Base-by-base conservation (phyloP, 768 basidiomycete species). In the Trametes maxima region DNA sequence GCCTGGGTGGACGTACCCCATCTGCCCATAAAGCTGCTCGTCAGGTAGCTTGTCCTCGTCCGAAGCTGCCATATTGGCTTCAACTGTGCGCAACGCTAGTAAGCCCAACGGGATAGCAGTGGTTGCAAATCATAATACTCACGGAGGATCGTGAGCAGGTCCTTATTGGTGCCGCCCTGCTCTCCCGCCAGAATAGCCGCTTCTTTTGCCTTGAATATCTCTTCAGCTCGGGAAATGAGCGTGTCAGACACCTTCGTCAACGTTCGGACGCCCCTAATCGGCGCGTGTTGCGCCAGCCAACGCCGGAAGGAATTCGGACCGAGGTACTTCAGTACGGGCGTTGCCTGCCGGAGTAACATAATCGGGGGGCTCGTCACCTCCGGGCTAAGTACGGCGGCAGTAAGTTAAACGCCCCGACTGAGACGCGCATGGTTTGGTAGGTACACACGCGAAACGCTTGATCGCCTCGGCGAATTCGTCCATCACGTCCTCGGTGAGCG, bases 101-200 rank as follows among this genome's bases (percentile, higher is more conserved):
- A 14, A 21, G 28, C n/a, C 5, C 17, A 17, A 13, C 16, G 19
- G 19, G 14, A 8, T 19, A 7, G 6, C 11, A 17, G n/a, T 17
- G 35, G 24, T 36, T 14, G 25, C 43, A 25, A 28, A 0, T 11
- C 22, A 5, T 33, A 6, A 4, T 12, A 66, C 78, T 51, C 62
- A 82, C 81, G 69, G 16, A 83, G 65, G 40, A 81, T 73, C 53
- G 76, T 81, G 54, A 82, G 74, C 24, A 84, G 75, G 65, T 82
- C 81, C 39, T 79, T 77, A 11, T 79, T 77, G 12, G 76, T 76
- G 49, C 69, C 69, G 1, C 64, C 70, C 39, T 73, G 70, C 35
- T 78, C 77, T 7, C 74, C 76, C 22, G 65, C 63, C 17, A 50
- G 56, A 7, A 80, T 28, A 0, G 77, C 74, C 24, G 59, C 63